phyloP scores from a whole-genome alignment of 306 rosid species.

The Fragaria nilgerrensis region DNA sequence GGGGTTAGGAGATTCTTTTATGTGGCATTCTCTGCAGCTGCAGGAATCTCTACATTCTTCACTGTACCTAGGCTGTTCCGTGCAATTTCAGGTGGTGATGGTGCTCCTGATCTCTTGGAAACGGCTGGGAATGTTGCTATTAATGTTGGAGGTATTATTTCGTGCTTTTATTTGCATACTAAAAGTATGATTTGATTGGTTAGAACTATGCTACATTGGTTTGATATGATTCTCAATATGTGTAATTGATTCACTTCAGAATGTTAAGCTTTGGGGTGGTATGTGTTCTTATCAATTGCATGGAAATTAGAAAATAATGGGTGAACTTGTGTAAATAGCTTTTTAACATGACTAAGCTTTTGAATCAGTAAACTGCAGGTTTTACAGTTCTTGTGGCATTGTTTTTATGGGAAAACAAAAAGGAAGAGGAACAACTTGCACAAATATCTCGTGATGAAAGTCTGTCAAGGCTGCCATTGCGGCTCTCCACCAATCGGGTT shows the following conservation, averaged over 20 bases:
- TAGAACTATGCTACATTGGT: conserved; percentile 9
- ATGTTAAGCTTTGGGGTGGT: neutral
- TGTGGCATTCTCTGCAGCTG: conserved; percentile 79
- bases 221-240: neutral
- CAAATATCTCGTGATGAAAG: conserved; percentile 86
- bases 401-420: conserved; percentile 93
- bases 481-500: conserved; percentile 90
- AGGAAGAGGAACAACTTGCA: conserved; percentile 90
- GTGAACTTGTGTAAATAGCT: conserved; percentile 25
- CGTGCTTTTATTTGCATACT: conserved; percentile 23
- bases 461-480: conserved; percentile 87
- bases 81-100: conserved; percentile 75
- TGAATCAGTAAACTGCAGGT: conserved; percentile 80
- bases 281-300: neutral
- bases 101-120: conserved; percentile 78
- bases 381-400: conserved; percentile 69
- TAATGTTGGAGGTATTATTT: conserved; percentile 75
- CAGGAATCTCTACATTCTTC: conserved; percentile 77
- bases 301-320: neutral
- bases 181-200: neutral
- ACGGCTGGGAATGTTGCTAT: conserved; percentile 90
- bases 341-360: conserved; percentile 58
- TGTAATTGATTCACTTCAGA: neutral
- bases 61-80: conserved; percentile 66
- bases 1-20: conserved; percentile 90